phyloP scores from a whole-genome alignment of 768 basidiomycete genomes.

The Pulveroboletus sp. region DNA sequence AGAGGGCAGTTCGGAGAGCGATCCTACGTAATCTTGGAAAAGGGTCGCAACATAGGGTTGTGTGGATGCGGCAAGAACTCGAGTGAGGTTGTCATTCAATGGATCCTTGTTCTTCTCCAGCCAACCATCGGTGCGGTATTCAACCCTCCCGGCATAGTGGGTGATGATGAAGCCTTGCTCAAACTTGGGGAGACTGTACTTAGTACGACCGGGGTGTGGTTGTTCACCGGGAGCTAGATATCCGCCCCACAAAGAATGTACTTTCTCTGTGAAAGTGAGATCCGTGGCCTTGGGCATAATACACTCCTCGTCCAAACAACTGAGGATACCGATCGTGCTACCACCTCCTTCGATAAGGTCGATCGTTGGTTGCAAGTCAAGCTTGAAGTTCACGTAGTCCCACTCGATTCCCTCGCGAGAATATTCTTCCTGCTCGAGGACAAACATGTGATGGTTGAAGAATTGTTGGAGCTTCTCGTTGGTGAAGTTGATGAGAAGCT shows the following conservation, averaged over 20 bases:
- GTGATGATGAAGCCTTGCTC: conserved; percentile 92
- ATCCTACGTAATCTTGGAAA: conserved; percentile 76
- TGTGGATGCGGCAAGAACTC: conserved; percentile 76
- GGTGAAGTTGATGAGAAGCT: conserved; percentile 96
- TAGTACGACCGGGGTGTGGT: conserved; percentile 69
- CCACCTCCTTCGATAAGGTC: conserved; percentile 89
- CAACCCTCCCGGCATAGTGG: conserved; percentile 96
- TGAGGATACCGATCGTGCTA: conserved; percentile 76
- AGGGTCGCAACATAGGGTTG: conserved; percentile 78
- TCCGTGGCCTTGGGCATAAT: conserved; percentile 99
- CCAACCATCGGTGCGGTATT: conserved; percentile 95
- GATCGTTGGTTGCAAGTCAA: conserved; percentile 96
- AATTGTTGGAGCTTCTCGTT: conserved; percentile 98
- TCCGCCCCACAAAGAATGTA: conserved; percentile 68
- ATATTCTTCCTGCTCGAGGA: conserved; percentile 98
- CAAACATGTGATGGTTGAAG: conserved; percentile 99
- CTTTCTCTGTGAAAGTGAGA: conserved; percentile 89
- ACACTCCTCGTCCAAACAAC: conserved; percentile 94
- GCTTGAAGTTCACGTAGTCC: conserved; percentile 97
- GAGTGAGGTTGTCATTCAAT: conserved; percentile 90
- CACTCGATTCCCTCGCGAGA: conserved; percentile 93
- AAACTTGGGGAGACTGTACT: conserved; percentile 84
- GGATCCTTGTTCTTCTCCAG: conserved; percentile 99
- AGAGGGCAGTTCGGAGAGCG: conserved; percentile 27
- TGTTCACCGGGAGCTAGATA: conserved; percentile 39